Percentiles rank a stretch among this genome's conserved stretches.
These are phyloP conservation scores for Cornus suecica DNA, from an alignment of 148 eudicot genomes.

Conservation along the genomic window DNA sequence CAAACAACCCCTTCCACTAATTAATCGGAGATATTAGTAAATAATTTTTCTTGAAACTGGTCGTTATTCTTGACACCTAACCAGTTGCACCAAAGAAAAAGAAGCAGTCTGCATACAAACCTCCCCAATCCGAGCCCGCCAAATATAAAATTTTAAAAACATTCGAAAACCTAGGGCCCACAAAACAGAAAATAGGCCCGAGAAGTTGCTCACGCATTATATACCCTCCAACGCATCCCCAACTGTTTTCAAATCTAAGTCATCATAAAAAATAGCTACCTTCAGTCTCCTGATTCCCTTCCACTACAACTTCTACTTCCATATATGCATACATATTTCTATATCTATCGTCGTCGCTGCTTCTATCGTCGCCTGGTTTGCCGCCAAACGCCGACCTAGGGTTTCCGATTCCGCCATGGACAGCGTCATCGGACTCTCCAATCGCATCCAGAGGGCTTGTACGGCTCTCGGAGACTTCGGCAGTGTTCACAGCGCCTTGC, in stretches of 20 bases:
- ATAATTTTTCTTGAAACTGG: too few species aligned
- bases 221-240: not conserved
- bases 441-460: constrained; percentile 45
- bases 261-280: constrained; percentile 6
- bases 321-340: not conserved
- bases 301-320: constrained; percentile 14
- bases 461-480: constrained; percentile 42
- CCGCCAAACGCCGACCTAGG: constrained; percentile 6
- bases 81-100: too few species aligned
- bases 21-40: too few species aligned
- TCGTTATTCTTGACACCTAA: too few species aligned
- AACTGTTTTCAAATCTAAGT: constrained; percentile 2
- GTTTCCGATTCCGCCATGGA: constrained; percentile 30
- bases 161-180: not conserved
- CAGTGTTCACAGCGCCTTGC: constrained; percentile 28
- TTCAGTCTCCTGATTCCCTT: constrained; percentile 6
- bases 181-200: not conserved
- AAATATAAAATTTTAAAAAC: not conserved
- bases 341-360: not conserved
- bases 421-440: constrained; percentile 38
- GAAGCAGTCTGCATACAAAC: too few species aligned
- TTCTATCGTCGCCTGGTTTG: not conserved
- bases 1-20: too few species aligned
- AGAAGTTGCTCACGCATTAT: too few species aligned
- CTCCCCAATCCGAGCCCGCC: not conserved